Conservation (phyloP, 768 basidiomycete genomes). For the Mycena amicta region DNA sequence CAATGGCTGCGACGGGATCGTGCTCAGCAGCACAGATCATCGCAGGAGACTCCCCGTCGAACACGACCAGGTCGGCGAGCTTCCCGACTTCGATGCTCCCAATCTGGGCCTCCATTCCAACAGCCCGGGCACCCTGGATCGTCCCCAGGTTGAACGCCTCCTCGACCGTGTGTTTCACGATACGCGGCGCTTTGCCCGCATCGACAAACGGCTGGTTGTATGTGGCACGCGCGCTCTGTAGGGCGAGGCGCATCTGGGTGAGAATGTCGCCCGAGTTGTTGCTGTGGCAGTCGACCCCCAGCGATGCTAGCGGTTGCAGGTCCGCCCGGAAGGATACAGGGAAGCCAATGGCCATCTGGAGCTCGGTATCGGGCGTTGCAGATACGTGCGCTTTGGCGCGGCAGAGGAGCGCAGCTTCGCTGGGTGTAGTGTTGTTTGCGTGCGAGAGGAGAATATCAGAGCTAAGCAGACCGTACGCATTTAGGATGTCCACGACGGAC, state of each 20-base stretch:
- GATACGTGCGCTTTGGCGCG: constrained; percentile 13
- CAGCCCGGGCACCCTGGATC: constrained; percentile 19
- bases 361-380: constrained; percentile 15
- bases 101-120: constrained; percentile 11
- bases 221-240: constrained; percentile 15
- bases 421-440: constrained; percentile 2
- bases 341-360: constrained; percentile 11
- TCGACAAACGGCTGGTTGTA: constrained; percentile 11
- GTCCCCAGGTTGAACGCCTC: constrained; percentile 19
- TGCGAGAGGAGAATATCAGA: constrained; percentile 17
- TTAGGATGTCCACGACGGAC: constrained; percentile 5
- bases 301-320: constrained; percentile 4
- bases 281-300: constrained; percentile 19
- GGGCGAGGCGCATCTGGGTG: constrained; percentile 20
- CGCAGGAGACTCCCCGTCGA: constrained; percentile 10
- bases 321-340: constrained; percentile 16
- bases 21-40: constrained; percentile 16
- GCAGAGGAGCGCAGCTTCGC: constrained; percentile 10
- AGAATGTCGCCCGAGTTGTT: constrained; percentile 16
- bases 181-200: neutral
- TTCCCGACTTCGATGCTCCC: constrained; percentile 16
- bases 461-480: constrained; percentile 14
- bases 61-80: constrained; percentile 18
- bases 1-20: constrained; percentile 21
- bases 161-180: constrained; percentile 2